Conservation (phyloP, 2,329 filamentous ascomycete species). For the Blastomyces percursus region DNA sequence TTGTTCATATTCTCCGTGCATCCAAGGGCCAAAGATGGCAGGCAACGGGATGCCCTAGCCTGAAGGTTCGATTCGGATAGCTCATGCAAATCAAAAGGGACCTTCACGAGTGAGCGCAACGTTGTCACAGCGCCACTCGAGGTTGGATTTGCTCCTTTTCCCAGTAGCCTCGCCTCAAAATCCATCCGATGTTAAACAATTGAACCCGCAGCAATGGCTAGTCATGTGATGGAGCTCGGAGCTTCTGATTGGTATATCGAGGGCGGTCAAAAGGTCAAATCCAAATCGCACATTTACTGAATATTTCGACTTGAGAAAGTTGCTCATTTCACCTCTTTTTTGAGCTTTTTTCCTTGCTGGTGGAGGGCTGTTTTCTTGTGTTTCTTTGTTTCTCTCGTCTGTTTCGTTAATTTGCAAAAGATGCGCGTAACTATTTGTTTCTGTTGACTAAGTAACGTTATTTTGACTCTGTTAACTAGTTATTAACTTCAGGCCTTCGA, state of each 20-base stretch:
- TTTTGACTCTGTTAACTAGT: too few relatives aligned
- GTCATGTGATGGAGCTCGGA: not conserved
- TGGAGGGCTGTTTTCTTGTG: not conserved
- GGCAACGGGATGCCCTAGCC: not conserved
- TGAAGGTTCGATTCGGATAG: not conserved
- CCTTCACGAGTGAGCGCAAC: too few relatives aligned
- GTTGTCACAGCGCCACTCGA: not conserved
- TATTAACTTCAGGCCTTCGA: not conserved
- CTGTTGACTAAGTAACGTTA: not conserved
- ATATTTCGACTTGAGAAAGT: not conserved
- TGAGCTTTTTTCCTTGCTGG: not conserved
- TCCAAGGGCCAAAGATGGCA: not conserved
- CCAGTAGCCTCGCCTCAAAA: not conserved
- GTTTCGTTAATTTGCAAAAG: not conserved
- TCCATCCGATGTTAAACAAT: not conserved
- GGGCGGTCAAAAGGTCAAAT: not conserved
- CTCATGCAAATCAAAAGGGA: too few relatives aligned
- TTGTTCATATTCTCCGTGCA: not conserved
- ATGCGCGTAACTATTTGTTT: not conserved
- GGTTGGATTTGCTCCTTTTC: not conserved
- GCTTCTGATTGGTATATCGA: not conserved
- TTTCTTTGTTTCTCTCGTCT: not conserved
- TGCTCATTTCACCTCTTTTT: not conserved
- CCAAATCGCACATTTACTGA: not conserved
- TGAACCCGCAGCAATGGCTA: not conserved